Evolutionary conservation across 2,329 filamentous ascomycete species (phyloP), one percentile per base, ranked within the genome.

Genomic region (Xylariaceae sp.): DNA sequence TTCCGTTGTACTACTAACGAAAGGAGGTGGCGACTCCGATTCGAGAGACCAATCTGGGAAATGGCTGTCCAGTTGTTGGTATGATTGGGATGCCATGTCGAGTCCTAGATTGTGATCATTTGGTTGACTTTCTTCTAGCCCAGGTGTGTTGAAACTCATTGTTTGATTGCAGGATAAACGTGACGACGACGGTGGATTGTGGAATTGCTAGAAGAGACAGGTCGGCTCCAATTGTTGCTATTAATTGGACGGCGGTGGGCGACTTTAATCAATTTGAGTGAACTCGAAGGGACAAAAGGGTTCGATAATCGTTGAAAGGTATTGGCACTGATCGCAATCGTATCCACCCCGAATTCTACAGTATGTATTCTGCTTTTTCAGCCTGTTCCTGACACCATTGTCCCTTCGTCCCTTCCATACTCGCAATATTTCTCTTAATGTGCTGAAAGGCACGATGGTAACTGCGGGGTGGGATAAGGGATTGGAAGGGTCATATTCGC

Each of bases 251-350:
- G 26, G 11, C 27, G 13, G 15, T 33, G 30, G 18, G 44, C 3
- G 33, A 32, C 26, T 18, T 30, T 30, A 3, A 18, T 13, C 36
- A 23, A 48, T 53, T 53, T 53, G 50, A 48, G 23, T 4, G 32
- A 3, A 10, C 30, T 24, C 6, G 30, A 49, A 46, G 50, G 50
- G 36, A 42, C 15, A 3, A 11, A 39, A 39, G 36, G 18, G 29
- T 21, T 27, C 13, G 43, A 1, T 18, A 27, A 27, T 16, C 37
- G 29, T n/a, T 15, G 44, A 39, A n/a, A n/a, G n/a, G n/a, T n/a
- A n/a, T n/a, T n/a, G n/a, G n/a, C n/a, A n/a, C n/a, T n/a, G n/a
- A n/a, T n/a, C n/a, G n/a, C n/a, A n/a, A n/a, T n/a, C n/a, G n/a
- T n/a, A n/a, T n/a, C n/a, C n/a, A n/a, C n/a, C n/a, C n/a, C n/a